phyloP scores from a whole-genome alignment of 2,329 filamentous ascomycete species.

The Didymella segeticola region DNA sequence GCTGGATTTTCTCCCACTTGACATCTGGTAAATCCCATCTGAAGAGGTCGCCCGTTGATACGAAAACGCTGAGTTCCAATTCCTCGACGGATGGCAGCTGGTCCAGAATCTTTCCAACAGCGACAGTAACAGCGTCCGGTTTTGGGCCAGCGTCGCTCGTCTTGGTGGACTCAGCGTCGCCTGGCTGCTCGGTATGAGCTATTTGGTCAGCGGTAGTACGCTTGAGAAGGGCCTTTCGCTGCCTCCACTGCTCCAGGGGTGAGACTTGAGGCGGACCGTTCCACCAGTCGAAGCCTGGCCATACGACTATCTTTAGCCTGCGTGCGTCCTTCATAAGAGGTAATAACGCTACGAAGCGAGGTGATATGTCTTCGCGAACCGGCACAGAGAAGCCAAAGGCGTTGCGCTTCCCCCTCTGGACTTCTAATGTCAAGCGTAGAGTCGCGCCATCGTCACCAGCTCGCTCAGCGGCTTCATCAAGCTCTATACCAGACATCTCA shows the following conservation, averaged over 20 bases:
- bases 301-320: conserved; percentile 34
- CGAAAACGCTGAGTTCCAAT: conserved; percentile 30
- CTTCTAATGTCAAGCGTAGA: conserved; percentile 36
- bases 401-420: conserved; percentile 22
- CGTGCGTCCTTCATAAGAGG: conserved; percentile 26
- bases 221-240: conserved; percentile 15
- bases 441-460: conserved; percentile 23
- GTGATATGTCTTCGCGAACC: conserved; percentile 30
- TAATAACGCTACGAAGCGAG: conserved; percentile 34
- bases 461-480: conserved; percentile 32
- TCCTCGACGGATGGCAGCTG: conserved; percentile 36
- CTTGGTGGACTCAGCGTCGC: neutral
- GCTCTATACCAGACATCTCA: conserved; percentile 18
- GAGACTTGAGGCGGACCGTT: conserved; percentile 3
- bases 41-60: conserved; percentile 26
- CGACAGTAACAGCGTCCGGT: conserved; percentile 26
- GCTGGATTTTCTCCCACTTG: conserved; percentile 32
- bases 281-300: conserved; percentile 39
- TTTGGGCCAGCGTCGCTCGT: neutral
- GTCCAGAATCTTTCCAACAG: conserved; percentile 30
- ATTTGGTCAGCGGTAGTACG: conserved; percentile 15
- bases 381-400: conserved; percentile 31
- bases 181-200: conserved; percentile 10
- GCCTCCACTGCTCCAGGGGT: conserved; percentile 10
- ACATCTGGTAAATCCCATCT: conserved; percentile 39